A percentile compares a stretch with the other conserved stretches of the same genome.
Conservation (phyloP, 257 asterid genomes). For the Forsythia viridissima region DNA sequence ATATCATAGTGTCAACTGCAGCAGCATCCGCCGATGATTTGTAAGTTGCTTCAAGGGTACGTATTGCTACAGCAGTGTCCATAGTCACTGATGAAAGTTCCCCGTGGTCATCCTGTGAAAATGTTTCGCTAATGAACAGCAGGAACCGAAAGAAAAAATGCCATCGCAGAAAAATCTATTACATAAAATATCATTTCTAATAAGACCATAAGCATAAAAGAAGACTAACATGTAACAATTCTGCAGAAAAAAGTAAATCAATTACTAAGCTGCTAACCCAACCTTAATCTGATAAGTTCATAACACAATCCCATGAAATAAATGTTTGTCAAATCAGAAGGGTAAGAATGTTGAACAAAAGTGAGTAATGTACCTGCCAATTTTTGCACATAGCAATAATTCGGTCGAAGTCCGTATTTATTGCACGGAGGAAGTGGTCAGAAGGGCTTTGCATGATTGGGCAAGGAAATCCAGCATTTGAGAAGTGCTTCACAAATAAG, state of each 20-base stretch:
- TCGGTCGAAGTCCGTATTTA: constrained; percentile 94
- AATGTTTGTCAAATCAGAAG: constrained; percentile 17
- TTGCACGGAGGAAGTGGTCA: constrained; percentile 97
- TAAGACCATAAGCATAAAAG: constrained; percentile 4
- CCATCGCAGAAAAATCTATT: not conserved
- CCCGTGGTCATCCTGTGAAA: constrained; percentile 87
- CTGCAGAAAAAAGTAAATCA: constrained; percentile 15
- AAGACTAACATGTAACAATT: constrained; percentile 10
- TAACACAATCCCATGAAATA: constrained; percentile 4
- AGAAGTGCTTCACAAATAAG: constrained; percentile 74
- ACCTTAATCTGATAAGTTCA: constrained; percentile 7
- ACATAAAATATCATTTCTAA: not conserved
- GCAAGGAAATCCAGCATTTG: constrained; percentile 99
- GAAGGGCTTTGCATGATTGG: constrained; percentile 99
- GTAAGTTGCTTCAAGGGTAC: constrained; percentile 94
- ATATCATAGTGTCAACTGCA: constrained; percentile 82
- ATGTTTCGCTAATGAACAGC: constrained; percentile 14
- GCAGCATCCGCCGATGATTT: constrained; percentile 92
- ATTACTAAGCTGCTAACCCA: constrained; percentile 5
- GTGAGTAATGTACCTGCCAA: constrained; percentile 78
- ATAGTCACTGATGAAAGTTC: constrained; percentile 93
- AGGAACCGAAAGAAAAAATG: not conserved
- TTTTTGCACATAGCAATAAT: constrained; percentile 98
- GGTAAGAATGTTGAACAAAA: not conserved
- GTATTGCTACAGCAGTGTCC: constrained; percentile 99